Evolutionary conservation across 306 rosid genomes (phyloP).

Genomic region (Elaeagnus macrophylla): DNA sequence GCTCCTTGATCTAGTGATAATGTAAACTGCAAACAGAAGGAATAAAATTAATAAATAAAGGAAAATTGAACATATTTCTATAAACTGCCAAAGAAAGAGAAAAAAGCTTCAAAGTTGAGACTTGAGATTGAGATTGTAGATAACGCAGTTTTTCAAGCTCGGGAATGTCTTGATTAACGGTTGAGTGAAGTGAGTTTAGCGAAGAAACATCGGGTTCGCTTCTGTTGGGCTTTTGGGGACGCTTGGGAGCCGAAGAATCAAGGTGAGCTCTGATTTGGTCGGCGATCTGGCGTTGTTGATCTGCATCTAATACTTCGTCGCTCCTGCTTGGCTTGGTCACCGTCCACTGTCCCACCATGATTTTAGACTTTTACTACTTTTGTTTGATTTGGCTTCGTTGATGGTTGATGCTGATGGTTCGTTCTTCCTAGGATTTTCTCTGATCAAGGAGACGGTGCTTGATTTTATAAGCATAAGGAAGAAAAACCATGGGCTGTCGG

Average conservation of each 20-base stretch:
- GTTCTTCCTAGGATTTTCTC: not conserved
- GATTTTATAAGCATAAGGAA: no score
- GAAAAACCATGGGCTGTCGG: no score
- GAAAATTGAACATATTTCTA: not conserved
- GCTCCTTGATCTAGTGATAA: conserved; percentile 13
- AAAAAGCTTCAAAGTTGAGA: not conserved
- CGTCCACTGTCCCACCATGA: conserved; percentile 34
- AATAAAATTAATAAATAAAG: not conserved
- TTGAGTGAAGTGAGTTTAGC: conserved; percentile 10
- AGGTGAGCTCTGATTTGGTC: conserved; percentile 48
- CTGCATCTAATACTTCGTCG: conserved; percentile 48
- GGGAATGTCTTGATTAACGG: conserved; percentile 24
- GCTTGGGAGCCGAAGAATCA: conserved; percentile 47
- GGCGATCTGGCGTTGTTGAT: conserved; percentile 48
- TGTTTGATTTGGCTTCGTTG: not conserved
- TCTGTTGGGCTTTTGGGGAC: conserved; percentile 57
- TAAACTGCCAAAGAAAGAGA: not conserved
- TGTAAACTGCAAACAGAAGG: conserved; percentile 11
- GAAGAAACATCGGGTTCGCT: conserved; percentile 45
- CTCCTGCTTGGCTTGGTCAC: conserved; percentile 62
- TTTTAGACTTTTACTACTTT: not conserved
- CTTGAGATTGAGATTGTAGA: conserved; percentile 45
- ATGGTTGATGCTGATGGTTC: not conserved
- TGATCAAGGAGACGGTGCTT: no score
- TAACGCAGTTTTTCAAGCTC: conserved; percentile 51